Percentiles rank a stretch among this genome's conserved stretches.
Evolutionary conservation across 345 rosid species (phyloP).

Genomic region (Eucalyptus melliodora): DNA sequence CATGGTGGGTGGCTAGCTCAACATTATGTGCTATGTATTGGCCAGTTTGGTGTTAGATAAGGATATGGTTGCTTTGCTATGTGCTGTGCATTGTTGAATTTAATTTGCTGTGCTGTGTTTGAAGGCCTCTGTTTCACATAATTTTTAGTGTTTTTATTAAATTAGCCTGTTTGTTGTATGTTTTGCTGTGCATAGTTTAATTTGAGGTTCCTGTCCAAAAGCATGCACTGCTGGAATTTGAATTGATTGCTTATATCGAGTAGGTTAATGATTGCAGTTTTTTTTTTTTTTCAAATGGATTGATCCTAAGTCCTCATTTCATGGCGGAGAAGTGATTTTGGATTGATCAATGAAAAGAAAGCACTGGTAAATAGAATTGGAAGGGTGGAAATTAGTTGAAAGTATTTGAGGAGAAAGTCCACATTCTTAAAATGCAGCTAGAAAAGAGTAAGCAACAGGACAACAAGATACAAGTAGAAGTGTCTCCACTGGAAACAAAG

Average conservation of each 20-base stretch:
- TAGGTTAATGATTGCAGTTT: background rate
- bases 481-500: too few relatives aligned
- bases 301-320: background rate
- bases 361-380: background rate
- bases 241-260: background rate
- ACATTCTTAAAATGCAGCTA: too few relatives aligned
- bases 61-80: too few relatives aligned
- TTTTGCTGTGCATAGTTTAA: background rate
- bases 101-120: too few relatives aligned
- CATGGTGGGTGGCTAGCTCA: too few relatives aligned
- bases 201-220: background rate
- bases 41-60: too few relatives aligned
- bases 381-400: background rate
- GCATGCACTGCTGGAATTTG: background rate
- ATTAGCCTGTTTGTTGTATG: background rate
- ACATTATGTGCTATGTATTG: too few relatives aligned
- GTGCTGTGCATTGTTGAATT: too few relatives aligned
- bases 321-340: background rate
- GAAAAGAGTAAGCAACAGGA: too few relatives aligned
- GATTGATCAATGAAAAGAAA: background rate
- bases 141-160: too few relatives aligned
- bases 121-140: too few relatives aligned
- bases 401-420: background rate
- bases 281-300: background rate
- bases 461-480: too few relatives aligned